phyloP scores from a whole-genome alignment of 2,329 filamentous ascomycete species.

The Stemphylium vesicarium region DNA sequence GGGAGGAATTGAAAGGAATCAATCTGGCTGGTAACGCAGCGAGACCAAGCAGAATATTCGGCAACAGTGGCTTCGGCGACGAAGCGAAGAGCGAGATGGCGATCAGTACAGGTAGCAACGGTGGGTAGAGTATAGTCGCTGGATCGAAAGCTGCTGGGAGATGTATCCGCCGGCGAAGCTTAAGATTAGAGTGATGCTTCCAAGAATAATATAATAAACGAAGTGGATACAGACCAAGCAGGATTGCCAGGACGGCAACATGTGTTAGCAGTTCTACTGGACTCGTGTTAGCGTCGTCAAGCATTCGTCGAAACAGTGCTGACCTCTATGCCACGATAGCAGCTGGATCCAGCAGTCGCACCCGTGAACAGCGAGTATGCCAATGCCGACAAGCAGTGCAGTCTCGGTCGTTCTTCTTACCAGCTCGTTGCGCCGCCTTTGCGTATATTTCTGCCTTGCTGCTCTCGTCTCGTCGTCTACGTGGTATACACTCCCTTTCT shows the following conservation, averaged over 20 bases:
- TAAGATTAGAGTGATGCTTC: conserved; percentile 33
- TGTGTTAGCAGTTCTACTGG: conserved; percentile 52
- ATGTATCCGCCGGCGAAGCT: conserved; percentile 57
- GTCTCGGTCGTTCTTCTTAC: conserved; percentile 68
- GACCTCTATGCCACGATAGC: conserved; percentile 51
- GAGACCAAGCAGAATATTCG: conserved; percentile 82
- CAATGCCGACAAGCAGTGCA: conserved; percentile 60
- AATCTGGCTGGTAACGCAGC: conserved; percentile 75
- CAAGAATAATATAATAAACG: conserved; percentile 45
- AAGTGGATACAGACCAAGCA: conserved; percentile 48
- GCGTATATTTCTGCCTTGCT: conserved; percentile 73
- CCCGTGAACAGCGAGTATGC: conserved; percentile 54
- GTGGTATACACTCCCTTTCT: conserved; percentile 23
- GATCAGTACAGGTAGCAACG: conserved; percentile 75
- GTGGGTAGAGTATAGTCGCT: conserved; percentile 87
- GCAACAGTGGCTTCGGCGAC: conserved; percentile 68
- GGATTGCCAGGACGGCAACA: conserved; percentile 36
- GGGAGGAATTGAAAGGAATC: conserved; percentile 67
- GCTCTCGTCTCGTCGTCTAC: conserved; percentile 47
- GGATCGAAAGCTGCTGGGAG: conserved; percentile 86
- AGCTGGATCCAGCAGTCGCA: conserved; percentile 44
- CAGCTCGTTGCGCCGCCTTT: conserved; percentile 87
- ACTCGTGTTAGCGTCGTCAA: conserved; percentile 21
- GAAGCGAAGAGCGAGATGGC: conserved; percentile 73
- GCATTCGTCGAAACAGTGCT: conserved; percentile 3